A percentile compares a stretch with the other conserved stretches of the same genome.
phyloP scores from a whole-genome alignment of 78 protist genomes.

The Planoprotostelium fungivorum region DNA sequence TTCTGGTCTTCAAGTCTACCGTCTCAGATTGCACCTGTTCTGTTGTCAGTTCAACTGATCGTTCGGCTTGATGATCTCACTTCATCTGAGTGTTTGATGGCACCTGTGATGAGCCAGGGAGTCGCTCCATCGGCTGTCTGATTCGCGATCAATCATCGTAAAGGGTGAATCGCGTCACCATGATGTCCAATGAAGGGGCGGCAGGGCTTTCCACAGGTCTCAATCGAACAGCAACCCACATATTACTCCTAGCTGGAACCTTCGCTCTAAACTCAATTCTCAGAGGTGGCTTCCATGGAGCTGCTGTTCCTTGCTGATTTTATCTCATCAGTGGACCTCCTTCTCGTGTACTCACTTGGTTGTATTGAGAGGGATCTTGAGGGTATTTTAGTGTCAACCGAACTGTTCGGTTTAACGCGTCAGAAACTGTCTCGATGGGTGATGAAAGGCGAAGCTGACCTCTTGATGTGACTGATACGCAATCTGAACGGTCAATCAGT shows the following conservation, averaged over 20 bases:
- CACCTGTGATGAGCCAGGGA: neutral
- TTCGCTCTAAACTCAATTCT: neutral
- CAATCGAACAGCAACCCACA: neutral
- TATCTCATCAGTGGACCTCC: neutral
- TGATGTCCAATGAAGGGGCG: neutral
- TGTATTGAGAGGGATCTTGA: neutral
- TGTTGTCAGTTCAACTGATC: neutral
- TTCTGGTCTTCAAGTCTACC: neutral
- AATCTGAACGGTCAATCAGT: neutral
- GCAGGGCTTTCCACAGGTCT: neutral
- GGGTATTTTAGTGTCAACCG: no score
- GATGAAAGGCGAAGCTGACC: neutral
- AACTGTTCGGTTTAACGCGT: no score
- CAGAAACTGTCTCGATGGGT: neutral
- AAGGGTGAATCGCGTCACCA: neutral
- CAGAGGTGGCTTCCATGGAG: neutral
- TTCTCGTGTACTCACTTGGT: neutral
- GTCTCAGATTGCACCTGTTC: neutral
- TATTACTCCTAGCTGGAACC: neutral
- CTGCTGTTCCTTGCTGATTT: neutral
- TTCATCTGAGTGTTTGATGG: neutral
- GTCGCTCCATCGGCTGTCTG: neutral
- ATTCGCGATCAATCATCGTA: no score
- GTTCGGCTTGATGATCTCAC: neutral
- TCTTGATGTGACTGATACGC: neutral